Evolutionary conservation across 164 flowering plant genomes (phyloP), one percentile per base, ranked within the genome.

Genomic region (Cinnamomum micranthum): DNA sequence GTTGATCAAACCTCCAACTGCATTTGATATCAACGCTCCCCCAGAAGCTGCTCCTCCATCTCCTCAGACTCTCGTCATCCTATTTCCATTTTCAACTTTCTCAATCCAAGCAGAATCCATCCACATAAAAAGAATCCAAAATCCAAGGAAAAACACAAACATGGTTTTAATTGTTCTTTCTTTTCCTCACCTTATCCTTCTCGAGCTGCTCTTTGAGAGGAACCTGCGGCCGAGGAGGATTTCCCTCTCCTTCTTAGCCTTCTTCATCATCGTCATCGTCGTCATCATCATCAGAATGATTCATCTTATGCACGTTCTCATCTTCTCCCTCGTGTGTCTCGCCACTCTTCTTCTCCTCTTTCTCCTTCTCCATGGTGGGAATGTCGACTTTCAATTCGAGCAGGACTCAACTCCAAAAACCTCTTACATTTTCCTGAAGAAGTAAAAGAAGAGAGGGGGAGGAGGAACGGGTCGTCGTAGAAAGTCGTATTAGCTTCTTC

Each of bases 11-110:
- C 89, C 89, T 82, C 87, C 87, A 78, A 82, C 82, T n/a, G 81
- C 77, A 69, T 76, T n/a, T 64, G 25, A 85, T 50, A 79, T 86
- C 88, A 15, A 84, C 83, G 80, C 81, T 81, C 58, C 87, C n/a
- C 88, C 77, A 86, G 86, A 68, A 86, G 87, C 70, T 82, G 88
- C 60, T 86, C 87, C 76, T 85, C 88, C 88, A 85, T 77, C 81
- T 81, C 79, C 84, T 82, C 81, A 85, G 75, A 73, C 88, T 85
- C 77, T 82, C 88, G 71, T 86, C 88, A 74, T 86, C 88, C 88
- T 76, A 60, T 27, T 13, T 6, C 2, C 24, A 69, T 41, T 41
- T 47, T n/a, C 71, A 5, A 67, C 19, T 55, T 67, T 33, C 41
- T 35, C 23, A 28, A 12, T 22, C 14, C 35, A 28, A 12, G 22